Evolutionary conservation across 169 alveolate species (phyloP), one percentile per base, ranked within the genome.

Genomic region (Plasmodium knowlesi): DNA sequence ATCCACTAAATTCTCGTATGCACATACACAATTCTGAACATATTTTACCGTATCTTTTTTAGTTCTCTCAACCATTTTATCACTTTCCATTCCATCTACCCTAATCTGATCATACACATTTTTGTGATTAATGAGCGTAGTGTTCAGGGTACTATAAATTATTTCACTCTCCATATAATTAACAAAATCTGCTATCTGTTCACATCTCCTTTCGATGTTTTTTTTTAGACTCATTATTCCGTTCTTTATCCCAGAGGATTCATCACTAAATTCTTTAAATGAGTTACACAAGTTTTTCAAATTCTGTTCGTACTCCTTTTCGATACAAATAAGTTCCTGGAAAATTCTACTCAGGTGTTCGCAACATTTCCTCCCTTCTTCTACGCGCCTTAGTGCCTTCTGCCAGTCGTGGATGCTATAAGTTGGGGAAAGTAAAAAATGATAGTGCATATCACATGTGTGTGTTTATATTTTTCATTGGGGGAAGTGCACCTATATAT

Each of bases 171-270:
- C 93, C 5, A 86, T 32, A 53, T 76, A 86, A 67, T 86, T 86
- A 74, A 86, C 28, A 86, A 86, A 86, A 32, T 86, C 93, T 74
- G 57, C 80, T 46, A 86, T 86, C 41, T 86, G 93, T 30, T 86
- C 93, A 76, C 93, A 86, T 76, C 93, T 46, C 46, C 93, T 86
- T 46, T 86, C 93, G 5, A 86, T 61, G 46, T 86, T 86, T n/a
- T 70, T 86, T 74, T 78, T 86, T 86, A 86, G 30, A 53, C 93
- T 78, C 10, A 32, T 16, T 22, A 86, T 86, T 46, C 93, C 93
- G 70, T 28, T 86, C 14, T 76, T 74, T 5, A 86, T 86, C 34
- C 93, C 93, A 22, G 86, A 74, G n/a, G 93, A 86, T 74, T 86
- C 93, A 28, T 46, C 67, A 2, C 67, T 61, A 86, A 86, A 86